Percentiles rank a stretch among this genome's conserved stretches.
Conservation (phyloP, 805 yeast genomes). For the Wickerhamiella kurtzmanii region DNA sequence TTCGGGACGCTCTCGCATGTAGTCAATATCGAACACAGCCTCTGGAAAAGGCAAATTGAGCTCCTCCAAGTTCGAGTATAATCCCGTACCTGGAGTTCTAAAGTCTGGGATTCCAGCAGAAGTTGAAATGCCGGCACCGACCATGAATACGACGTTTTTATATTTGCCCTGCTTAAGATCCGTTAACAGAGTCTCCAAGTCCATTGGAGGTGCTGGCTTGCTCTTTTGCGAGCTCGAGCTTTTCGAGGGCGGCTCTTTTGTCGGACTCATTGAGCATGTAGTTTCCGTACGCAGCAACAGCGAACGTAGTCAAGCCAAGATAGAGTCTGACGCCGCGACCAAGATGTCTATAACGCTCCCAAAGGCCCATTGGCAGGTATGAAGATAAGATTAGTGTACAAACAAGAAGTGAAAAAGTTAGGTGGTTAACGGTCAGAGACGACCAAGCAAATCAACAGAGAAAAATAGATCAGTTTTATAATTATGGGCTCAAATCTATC, state of each 20-base stretch:
- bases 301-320: conserved; percentile 14
- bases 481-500: too few species aligned
- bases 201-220: background rate
- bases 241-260: conserved; percentile 11
- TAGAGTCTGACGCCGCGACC: conserved; percentile 15
- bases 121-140: conserved; percentile 93
- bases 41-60: conserved; percentile 81
- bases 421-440: background rate
- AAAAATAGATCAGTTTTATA: too few species aligned
- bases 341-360: conserved; percentile 13
- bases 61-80: conserved; percentile 60
- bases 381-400: background rate
- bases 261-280: conserved; percentile 15
- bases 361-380: conserved; percentile 8
- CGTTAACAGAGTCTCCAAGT: conserved; percentile 5
- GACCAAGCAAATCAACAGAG: too few species aligned
- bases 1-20: conserved; percentile 57
- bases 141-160: conserved; percentile 25
- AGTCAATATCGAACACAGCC: conserved; percentile 87
- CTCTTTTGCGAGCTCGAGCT: conserved; percentile 2
- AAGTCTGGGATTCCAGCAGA: conserved; percentile 93
- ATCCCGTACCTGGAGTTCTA: conserved; percentile 68
- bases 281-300: conserved; percentile 17
- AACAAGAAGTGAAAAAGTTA: background rate
- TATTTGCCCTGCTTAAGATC: conserved; percentile 13